Evolutionary conservation across 306 rosid genomes (phyloP), one percentile per base, ranked within the genome.

Genomic region (Acacia crassicarpa): DNA sequence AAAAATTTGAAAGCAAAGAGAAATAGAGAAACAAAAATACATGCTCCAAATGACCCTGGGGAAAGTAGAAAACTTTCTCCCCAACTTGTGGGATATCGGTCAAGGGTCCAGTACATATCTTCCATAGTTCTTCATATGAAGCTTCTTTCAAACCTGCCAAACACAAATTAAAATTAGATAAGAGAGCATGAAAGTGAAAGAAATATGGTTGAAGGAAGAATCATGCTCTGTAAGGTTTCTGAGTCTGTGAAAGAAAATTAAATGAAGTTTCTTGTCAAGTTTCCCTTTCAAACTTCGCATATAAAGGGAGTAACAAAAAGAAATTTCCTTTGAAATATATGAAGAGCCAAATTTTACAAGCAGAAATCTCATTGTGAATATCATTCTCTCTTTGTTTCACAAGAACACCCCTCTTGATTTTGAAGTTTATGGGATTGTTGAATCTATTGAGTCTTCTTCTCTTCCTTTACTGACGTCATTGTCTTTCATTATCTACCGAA

Each of bases 21-120:
- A 33, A 33, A 33, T 75, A 78, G 44, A 62, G 11, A 30, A 62
- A 62, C 0, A 30, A 41, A 10, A 51, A 56, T 71, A 94, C 97
- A 83, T 94, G 97, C 85, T 94, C 98, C 91, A 94, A 87, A 63
- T 94, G 98, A 66, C 97, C 98, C 79, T 94, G 97, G 20, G 97
- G 97, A 44, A 92, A 92, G 82, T 94, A 94, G 84, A 85, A 89
- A 20, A 91, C 94, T 78, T 87, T 88, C 80, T 92, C 95, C 40
- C 81, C 86, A 9, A 30, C 22, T 56, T 79, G 70, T 58, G 95
- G 97, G 74, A 94, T 89, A 84, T 92, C 95, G 80, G 88, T 94
- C 86, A 94, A 76, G 81, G 98, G 97, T 19, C 98, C 97, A 33
- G 95, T 95, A 56, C 98, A 94, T 17, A 89, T 53, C 88, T 88